These are phyloP conservation scores for Syncephalastrum racemosum DNA, from an alignment of 371 early-diverging fungal genomes.

Conservation along the genomic window DNA sequence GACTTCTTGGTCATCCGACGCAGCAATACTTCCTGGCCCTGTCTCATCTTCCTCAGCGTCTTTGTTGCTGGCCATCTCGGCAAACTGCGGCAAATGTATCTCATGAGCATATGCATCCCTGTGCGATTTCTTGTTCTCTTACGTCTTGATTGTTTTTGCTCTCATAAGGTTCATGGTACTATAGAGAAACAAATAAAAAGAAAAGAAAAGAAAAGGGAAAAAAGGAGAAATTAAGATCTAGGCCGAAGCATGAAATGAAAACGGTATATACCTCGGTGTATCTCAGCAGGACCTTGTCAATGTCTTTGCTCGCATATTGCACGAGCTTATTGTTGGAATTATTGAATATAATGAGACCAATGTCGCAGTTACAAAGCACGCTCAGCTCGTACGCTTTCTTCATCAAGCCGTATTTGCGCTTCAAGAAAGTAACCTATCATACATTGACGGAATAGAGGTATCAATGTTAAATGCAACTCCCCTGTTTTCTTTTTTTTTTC, in stretches of 20 bases:
- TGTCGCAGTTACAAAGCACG: conserved; percentile 96
- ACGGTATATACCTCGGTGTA: conserved; percentile 76
- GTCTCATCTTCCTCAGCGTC: conserved; percentile 9
- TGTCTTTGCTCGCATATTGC: conserved; percentile 89
- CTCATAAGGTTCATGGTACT: conserved; percentile 70
- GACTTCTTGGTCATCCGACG: conserved; percentile 12
- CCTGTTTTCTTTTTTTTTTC: too few species aligned
- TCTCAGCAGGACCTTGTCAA: conserved; percentile 86
- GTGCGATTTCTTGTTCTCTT: conserved; percentile 10
- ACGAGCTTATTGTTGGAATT: conserved; percentile 85
- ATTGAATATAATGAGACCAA: conserved; percentile 92
- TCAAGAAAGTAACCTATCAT: conserved; percentile 90
- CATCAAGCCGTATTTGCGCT: conserved; percentile 98
- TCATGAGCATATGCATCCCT: background rate
- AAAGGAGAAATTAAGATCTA: background rate
- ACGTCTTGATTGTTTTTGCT: conserved; percentile 65
- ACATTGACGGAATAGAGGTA: too few species aligned
- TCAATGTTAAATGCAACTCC: too few species aligned
- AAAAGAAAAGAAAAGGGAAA: background rate
- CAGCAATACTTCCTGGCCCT: background rate
- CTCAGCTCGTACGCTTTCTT: conserved; percentile 99
- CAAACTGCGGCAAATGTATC: conserved; percentile 1
- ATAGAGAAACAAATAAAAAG: conserved; percentile 1
- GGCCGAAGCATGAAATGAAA: background rate
- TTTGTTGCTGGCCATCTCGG: conserved; percentile 8